Evolutionary conservation across 352 stramenopile genomes (phyloP), one percentile per base, ranked within the genome.

Genomic region (Globisporangium megalacanthum): DNA sequence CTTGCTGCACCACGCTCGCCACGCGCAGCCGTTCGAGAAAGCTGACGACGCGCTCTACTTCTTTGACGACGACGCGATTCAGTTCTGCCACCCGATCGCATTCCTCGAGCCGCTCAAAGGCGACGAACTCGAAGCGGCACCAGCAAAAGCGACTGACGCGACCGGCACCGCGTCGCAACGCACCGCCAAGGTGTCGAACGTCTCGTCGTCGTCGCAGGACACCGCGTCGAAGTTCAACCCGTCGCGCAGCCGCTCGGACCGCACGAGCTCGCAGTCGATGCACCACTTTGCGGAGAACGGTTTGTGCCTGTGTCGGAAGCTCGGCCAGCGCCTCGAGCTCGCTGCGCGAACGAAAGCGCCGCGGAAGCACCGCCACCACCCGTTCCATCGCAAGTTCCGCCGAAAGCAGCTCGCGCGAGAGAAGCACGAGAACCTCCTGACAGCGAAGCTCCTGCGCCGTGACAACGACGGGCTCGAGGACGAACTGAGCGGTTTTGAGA

Each of bases 271-370:
- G 6, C 54, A 60, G 45, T 60, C 54, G 13, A 52, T 60, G 31
- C 33, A 19, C 11, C n/a, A 35, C 10, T 39, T 60, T 8, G 33
- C 54, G 19, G 68, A 80, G 20, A 78, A 79, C 49, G 73, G 75
- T 13, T 48, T 70, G 22, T 86, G 75, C 15, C 42, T 60, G 14
- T 88, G 75, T 33, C 73, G 77, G 11, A 80, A 85, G 42, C 55
- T 85, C 20, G 76, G 78, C 17, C 78, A 86, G 52, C 70, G 77
- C 3, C 58, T 88, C 14, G 48, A 86, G 76, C 50, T 46, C 49
- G 0, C 50, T 45, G 13, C 64, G 44, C 7, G 56, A 58, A 37
- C 66, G 55, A 39, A 49, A 44, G 17, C 65, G 62, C 47, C 69
- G 62, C 6, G 66, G 63, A 33, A 41, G 6, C 54, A 78, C 41